Percentiles rank a stretch among this genome's conserved stretches.
These are phyloP conservation scores for Fraxinus velutina DNA, from an alignment of 305 asterid genomes.

Conservation along the genomic window DNA sequence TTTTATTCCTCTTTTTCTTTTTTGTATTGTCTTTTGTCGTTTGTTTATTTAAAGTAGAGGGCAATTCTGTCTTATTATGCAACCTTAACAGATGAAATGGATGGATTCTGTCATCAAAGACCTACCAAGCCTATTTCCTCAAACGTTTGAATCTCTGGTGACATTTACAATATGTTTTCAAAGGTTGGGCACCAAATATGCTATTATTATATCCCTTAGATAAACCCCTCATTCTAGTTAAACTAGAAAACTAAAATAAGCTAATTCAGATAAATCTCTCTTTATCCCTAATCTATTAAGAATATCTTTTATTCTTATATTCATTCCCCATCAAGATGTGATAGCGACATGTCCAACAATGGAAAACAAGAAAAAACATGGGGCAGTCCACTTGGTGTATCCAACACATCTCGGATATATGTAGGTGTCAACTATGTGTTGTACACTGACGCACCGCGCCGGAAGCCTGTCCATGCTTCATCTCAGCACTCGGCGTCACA, in stretches of 20 bases:
- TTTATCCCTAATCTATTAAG: background rate
- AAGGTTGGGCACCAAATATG: background rate
- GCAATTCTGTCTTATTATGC: background rate
- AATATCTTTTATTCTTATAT: background rate
- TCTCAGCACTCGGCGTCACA: background rate
- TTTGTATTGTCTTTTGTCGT: background rate
- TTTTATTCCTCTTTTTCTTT: background rate
- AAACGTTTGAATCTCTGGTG: background rate
- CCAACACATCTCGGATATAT: background rate
- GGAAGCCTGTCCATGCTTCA: background rate
- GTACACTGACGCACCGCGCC: background rate
- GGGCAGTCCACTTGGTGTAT: background rate
- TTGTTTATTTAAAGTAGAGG: background rate
- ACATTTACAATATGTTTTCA: background rate
- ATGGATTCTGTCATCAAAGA: background rate
- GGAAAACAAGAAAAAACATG: background rate
- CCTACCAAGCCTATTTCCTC: background rate
- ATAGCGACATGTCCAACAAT: background rate
- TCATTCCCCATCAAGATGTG: background rate
- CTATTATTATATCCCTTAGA: background rate
- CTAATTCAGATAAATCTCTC: background rate
- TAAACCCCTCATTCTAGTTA: background rate
- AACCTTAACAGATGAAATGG: background rate
- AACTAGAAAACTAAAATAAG: background rate
- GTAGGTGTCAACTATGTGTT: background rate